Evolutionary conservation across 2,329 filamentous ascomycete species (phyloP), one percentile per base, ranked within the genome.

Genomic region (Arthrobotrys conoides): DNA sequence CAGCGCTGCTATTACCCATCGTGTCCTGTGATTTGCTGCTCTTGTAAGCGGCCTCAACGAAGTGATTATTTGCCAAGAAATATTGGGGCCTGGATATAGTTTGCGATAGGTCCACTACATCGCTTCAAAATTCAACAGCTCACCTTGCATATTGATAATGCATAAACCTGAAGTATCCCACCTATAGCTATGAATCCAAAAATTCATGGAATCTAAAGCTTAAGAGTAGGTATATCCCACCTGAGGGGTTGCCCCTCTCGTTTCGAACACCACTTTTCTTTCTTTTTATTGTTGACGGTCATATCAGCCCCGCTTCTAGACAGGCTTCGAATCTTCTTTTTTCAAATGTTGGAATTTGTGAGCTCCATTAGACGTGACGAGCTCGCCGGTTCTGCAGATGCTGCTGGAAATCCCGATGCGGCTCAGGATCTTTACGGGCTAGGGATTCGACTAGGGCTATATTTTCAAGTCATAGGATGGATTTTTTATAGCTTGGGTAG

Each of bases 401-500:
- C 3, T 30, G 59, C 51, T 5, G 66, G 66, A 69, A 69, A 69
- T 59, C 33, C 66, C 36, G 36, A 59, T 49, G 66, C 66, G 5
- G 66, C 66, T 36, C 66, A 69, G 51, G 66, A 69, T 59, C 38
- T 69, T 36, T 69, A 69, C 27, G 66, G 66, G 33, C 22, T 48
- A 14, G 66, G 66, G 4, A 48, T 69, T 59, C 66, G 66, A 46
- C 20, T 69, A 49, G 66, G 66, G n/a, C 22, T 69, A 8, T 69
- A 69, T 49, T 36, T 69, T 6, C 66, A 69, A 69, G 51, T 8
- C 22, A 22, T 69, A 33, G 66, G 66, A 57, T 69, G 33, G 36
- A 69, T 59, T 16, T 16, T 69, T 24, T 69, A 69, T 38, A 59
- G 36, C 38, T 59, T 10, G 2, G 4, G 38, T 18, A 22, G 20